Percentiles rank a stretch among this genome's conserved stretches.
phyloP scores from a whole-genome alignment of 192 early-diverging fungal species.

The Physocladia obscura region DNA sequence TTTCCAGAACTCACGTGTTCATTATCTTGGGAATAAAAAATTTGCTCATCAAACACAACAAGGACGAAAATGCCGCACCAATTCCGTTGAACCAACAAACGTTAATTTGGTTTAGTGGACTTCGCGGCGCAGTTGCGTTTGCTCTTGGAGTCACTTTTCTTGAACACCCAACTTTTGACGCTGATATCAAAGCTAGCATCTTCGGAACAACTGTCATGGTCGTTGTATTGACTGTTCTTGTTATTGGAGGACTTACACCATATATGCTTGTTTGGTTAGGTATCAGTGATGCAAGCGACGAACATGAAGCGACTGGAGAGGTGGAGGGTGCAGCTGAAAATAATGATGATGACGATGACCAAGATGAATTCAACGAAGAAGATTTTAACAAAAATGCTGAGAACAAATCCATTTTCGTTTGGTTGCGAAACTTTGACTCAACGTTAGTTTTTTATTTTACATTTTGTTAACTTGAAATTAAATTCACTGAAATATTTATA shows the following conservation, averaged over 20 bases:
- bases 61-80: conserved; percentile 11
- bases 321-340: conserved; percentile 32
- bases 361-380: conserved; percentile 28
- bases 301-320: conserved; percentile 5
- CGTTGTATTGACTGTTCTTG: conserved; percentile 55
- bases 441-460: conserved; percentile 34
- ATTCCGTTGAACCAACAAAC: conserved; percentile 53
- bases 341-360: conserved; percentile 36
- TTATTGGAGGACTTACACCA: conserved; percentile 58
- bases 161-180: conserved; percentile 51
- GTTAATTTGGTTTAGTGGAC: conserved; percentile 62
- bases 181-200: conserved; percentile 51
- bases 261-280: conserved; percentile 56
- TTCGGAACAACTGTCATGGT: conserved; percentile 65
- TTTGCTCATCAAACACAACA: conserved; percentile 27
- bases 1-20: conserved; percentile 58
- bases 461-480: neutral
- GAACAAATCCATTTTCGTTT: conserved; percentile 44
- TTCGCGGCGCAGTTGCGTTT: conserved; percentile 64
- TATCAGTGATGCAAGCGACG: conserved; percentile 31
- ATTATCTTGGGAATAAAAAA: conserved; percentile 47
- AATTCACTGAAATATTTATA: neutral
- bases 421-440: conserved; percentile 48
- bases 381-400: conserved; percentile 25
- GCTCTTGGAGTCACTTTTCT: conserved; percentile 59